Evolutionary conservation across 2,329 filamentous ascomycete genomes (phyloP), one percentile per base, ranked within the genome.

Genomic region (Akanthomyces dipterigenus): DNA sequence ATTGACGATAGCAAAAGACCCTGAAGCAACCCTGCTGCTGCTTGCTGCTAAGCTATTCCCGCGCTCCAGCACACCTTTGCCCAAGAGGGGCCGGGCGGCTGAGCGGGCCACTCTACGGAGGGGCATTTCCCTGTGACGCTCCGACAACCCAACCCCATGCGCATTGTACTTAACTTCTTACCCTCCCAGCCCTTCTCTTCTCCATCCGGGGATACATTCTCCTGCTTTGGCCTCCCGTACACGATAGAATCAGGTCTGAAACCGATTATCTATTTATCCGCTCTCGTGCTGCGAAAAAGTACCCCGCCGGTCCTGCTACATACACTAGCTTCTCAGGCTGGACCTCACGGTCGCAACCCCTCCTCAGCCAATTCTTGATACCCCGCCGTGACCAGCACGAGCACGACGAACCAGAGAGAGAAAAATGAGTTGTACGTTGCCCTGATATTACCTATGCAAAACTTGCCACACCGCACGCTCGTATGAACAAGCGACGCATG

Each of bases 361-460:
- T 49, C 55, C 56, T 40, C 43, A 31, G 36, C 22, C 43, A 34
- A 54, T 42, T 46, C 53, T 40, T 45, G 56, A 62, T 60, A 57
- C 53, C 55, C 56, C 53, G 57, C 55, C 56, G 48, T 18, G 45
- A 56, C 40, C 50, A 42, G 34, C 26, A 40, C 34, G 1, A 48
- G 28, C 20, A 36, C 42, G 18, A 57, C 34, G 50, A 54, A 42
- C 31, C 28, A 31, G 16, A 22, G 40, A 18, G 49, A 26, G n/a
- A n/a, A 60, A 43, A 55, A 60, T 62, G 60, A 60, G 61, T 31
- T 55, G 61, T 63, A 60, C 24, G 61, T 60, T 43, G 55, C 45
- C 45, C 46, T 22, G 2, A 31, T 16, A 26, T 14, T 38, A 8
- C 18, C 5, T n/a, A 16, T 22, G 45, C 45, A 20, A 24, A 12